Percentiles rank a stretch among this genome's conserved stretches.
These are phyloP conservation scores for Pythium brachiatum DNA, from an alignment of 352 stramenopile species.

Conservation along the genomic window DNA sequence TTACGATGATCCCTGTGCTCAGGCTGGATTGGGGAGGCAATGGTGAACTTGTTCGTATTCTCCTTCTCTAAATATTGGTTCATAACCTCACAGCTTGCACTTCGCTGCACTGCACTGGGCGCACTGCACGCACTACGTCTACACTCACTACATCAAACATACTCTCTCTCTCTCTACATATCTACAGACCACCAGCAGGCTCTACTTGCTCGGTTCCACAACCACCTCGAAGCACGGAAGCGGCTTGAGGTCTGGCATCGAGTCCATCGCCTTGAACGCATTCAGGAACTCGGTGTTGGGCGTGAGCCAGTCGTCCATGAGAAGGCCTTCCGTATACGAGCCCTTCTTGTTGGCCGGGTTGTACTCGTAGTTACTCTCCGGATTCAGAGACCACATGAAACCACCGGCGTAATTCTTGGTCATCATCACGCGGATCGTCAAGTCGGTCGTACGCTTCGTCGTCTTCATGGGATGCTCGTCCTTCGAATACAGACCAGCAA, in stretches of 20 bases:
- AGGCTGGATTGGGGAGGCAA: no score
- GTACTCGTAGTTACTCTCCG: constrained; percentile 75
- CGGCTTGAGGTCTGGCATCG: constrained; percentile 50
- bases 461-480: constrained; percentile 66
- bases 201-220: constrained; percentile 3
- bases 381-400: constrained; percentile 86
- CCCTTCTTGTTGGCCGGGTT: constrained; percentile 59
- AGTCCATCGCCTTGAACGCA: constrained; percentile 66
- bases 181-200: background rate
- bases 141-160: background rate
- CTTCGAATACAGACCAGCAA: constrained; percentile 66
- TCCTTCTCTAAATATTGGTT: constrained; percentile 11
- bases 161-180: background rate
- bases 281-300: constrained; percentile 65
- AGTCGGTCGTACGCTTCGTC: constrained; percentile 69
- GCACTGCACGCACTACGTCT: background rate
- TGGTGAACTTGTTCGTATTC: background rate
- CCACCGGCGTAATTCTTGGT: constrained; percentile 61
- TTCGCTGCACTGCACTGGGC: background rate
- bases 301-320: constrained; percentile 78
- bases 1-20: no score
- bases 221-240: constrained; percentile 60
- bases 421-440: constrained; percentile 67
- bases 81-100: background rate
- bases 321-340: constrained; percentile 65